A percentile compares a stretch with the other conserved stretches of the same genome.
Conservation (phyloP, 805 yeast species). For the Spathaspora boniae region DNA sequence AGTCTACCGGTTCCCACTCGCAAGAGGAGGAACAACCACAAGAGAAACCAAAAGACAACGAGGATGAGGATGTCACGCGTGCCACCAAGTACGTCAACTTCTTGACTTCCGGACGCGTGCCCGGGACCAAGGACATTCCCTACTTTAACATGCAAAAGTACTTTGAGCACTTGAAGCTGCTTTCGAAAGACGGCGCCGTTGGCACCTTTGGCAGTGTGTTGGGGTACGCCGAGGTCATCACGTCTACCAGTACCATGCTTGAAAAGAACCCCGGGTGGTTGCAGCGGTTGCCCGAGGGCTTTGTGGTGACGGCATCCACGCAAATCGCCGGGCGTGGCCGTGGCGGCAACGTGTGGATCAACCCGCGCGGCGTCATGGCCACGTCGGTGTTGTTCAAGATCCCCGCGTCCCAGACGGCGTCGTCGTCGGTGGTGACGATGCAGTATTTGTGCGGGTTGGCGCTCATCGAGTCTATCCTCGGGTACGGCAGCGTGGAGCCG, state of each 20-base stretch:
- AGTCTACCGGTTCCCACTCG: slow-evolving; percentile 27
- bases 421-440: slow-evolving; percentile 67
- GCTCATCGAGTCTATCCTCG: slow-evolving; percentile 67
- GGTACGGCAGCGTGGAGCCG: slow-evolving; percentile 43
- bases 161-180: slow-evolving; percentile 39
- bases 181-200: slow-evolving; percentile 13
- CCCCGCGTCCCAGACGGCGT: slow-evolving; percentile 40
- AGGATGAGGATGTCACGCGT: slow-evolving; percentile 47
- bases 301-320: slow-evolving; percentile 66
- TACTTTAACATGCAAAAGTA: slow-evolving; percentile 64
- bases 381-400: slow-evolving; percentile 67
- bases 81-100: slow-evolving; percentile 47
- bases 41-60: slow-evolving; percentile 12
- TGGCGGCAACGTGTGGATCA: slow-evolving; percentile 93
- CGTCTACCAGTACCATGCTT: slow-evolving; percentile 79
- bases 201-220: slow-evolving; percentile 58
- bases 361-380: slow-evolving; percentile 89
- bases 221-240: slow-evolving; percentile 82
- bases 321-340: slow-evolving; percentile 94
- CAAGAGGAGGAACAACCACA: slow-evolving; percentile 12
- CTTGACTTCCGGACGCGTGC: slow-evolving; percentile 46
- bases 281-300: slow-evolving; percentile 64
- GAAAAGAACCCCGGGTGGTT: slow-evolving; percentile 67
- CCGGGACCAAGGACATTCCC: slow-evolving; percentile 51
- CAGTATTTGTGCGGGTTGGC: slow-evolving; percentile 88